Conservation (phyloP, 2,329 filamentous ascomycete genomes). For the Herpotrichia juniperi region DNA sequence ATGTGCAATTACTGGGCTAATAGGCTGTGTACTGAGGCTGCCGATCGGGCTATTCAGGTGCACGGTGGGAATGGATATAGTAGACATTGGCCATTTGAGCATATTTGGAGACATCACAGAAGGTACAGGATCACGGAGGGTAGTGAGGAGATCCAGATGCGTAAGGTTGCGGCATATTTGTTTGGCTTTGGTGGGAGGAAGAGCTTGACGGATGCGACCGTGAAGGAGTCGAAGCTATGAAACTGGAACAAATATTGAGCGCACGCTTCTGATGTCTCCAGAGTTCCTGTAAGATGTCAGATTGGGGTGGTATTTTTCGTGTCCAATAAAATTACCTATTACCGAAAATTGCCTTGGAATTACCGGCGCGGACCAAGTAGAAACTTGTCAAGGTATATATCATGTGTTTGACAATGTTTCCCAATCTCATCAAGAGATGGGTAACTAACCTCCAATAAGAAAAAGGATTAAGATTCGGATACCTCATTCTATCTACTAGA, state of each 20-base stretch:
- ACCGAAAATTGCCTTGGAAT: too few relatives aligned
- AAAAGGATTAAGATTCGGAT: too few relatives aligned
- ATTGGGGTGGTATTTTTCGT: too few relatives aligned
- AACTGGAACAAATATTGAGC: not conserved
- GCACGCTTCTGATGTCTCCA: not conserved
- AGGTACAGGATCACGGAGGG: conserved; percentile 69
- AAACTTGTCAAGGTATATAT: too few relatives aligned
- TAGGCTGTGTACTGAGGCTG: conserved; percentile 64
- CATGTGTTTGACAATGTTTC: too few relatives aligned
- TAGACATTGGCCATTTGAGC: conserved; percentile 65
- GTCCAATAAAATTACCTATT: too few relatives aligned
- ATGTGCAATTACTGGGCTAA: conserved; percentile 74
- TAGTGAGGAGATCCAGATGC: conserved; percentile 70
- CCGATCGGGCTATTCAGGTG: conserved; percentile 68
- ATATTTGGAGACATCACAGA: conserved; percentile 69
- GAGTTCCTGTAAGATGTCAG: not conserved
- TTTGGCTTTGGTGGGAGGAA: conserved; percentile 60
- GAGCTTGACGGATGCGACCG: conserved; percentile 43
- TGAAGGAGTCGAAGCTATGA: conserved; percentile 16
- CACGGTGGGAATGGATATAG: conserved; percentile 66
- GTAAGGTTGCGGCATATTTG: conserved; percentile 66
- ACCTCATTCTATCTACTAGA: too few relatives aligned
- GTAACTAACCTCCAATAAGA: too few relatives aligned
- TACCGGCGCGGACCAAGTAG: too few relatives aligned
- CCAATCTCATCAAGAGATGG: too few relatives aligned